Evolutionary conservation across 73 alveolate genomes (phyloP).

Genomic region (Stentor roeselii): DNA sequence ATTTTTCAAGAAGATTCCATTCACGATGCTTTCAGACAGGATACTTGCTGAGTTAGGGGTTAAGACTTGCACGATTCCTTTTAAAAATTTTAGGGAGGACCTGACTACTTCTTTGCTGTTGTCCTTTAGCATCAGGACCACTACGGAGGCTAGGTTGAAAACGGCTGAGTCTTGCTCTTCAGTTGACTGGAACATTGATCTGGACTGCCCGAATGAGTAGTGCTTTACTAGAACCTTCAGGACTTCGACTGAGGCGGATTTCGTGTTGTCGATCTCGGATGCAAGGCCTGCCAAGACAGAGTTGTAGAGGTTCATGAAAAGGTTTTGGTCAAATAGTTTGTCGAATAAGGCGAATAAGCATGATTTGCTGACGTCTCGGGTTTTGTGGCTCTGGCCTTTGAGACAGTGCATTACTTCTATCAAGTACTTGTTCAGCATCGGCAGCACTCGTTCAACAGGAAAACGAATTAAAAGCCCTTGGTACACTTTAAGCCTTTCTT

Average conservation of each 20-base stretch:
- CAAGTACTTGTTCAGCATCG: not conserved
- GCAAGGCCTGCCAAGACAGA: not conserved
- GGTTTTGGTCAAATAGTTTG: not conserved
- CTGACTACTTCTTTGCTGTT: conserved; percentile 18
- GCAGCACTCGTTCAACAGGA: not conserved
- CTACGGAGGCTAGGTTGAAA: not conserved
- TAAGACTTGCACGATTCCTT: not conserved
- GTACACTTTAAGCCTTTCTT: not conserved
- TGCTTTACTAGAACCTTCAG: not conserved
- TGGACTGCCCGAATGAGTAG: not conserved
- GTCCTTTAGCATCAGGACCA: not conserved
- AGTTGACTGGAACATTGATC: not conserved
- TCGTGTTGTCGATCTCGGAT: not conserved
- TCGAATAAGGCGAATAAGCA: not conserved
- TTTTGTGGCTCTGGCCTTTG: conserved; percentile 8
- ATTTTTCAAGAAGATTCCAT: not conserved
- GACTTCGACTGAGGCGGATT: conserved; percentile 13
- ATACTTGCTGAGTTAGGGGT: not conserved
- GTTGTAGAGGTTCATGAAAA: not conserved
- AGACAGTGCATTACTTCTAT: conserved; percentile 20
- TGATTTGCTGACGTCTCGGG: not conserved
- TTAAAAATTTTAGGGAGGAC: not conserved
- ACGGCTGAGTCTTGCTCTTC: not conserved
- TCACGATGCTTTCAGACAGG: not conserved
- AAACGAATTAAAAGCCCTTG: not conserved